A percentile compares a stretch with the other conserved stretches of the same genome.
phyloP scores from a whole-genome alignment of 805 yeast species.

The Yueomyces sp. region DNA sequence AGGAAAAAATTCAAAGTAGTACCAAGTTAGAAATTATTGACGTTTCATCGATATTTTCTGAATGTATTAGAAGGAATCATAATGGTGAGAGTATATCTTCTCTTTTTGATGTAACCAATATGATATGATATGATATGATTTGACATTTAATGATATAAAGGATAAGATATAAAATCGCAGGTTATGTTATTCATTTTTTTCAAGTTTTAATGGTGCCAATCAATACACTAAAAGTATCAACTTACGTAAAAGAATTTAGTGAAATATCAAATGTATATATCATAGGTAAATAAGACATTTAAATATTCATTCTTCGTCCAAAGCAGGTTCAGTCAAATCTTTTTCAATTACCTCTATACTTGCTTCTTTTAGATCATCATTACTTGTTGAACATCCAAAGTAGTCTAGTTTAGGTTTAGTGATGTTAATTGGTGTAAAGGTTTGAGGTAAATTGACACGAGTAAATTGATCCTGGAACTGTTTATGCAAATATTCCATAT shows the following conservation, averaged over 20 bases:
- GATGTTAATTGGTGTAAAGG: slow-evolving; percentile 78
- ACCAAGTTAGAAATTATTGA: slow-evolving; percentile 78
- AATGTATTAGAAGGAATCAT: slow-evolving; percentile 96
- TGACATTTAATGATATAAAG: too few relatives aligned
- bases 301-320: too few relatives aligned
- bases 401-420: slow-evolving; percentile 42
- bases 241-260: too few relatives aligned
- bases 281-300: too few relatives aligned
- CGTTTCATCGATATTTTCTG: slow-evolving; percentile 91
- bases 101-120: slow-evolving; percentile 53
- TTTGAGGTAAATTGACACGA: slow-evolving; percentile 83
- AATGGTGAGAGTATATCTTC: slow-evolving; percentile 95
- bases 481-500: slow-evolving; percentile 76
- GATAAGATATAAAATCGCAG: too few relatives aligned
- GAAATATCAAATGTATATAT: too few relatives aligned
- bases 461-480: slow-evolving; percentile 69
- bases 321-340: too few relatives aligned
- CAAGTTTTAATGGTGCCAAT: too few relatives aligned
- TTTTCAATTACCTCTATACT: not conserved
- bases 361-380: not conserved
- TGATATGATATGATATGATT: too few relatives aligned
- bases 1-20: slow-evolving; percentile 41
- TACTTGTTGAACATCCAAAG: not conserved
- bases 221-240: too few relatives aligned
- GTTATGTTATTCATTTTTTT: too few relatives aligned